Evolutionary conservation across 2,329 filamentous ascomycete genomes (phyloP).

Genomic region (Talaromyces sp.): DNA sequence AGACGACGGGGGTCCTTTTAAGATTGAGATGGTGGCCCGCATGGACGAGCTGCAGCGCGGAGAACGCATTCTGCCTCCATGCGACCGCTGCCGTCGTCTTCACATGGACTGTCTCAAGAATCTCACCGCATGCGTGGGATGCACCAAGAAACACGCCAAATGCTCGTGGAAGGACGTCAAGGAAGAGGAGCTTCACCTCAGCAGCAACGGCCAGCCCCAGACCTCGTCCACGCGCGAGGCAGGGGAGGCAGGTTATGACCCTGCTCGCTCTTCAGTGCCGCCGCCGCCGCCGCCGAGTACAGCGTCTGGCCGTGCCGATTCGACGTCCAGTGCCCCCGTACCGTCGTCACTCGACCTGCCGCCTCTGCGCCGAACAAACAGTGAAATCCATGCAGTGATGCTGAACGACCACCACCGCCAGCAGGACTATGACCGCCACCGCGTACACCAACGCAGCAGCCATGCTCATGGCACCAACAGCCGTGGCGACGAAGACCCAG

Average conservation of each 20-base stretch:
- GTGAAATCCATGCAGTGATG: conserved; percentile 27
- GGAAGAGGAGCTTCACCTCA: conserved; percentile 57
- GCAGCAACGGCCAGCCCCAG: background rate
- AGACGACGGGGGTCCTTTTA: conserved; percentile 56
- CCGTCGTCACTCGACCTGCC: conserved; percentile 12
- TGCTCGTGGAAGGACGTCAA: conserved; percentile 81
- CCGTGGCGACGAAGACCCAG: conserved; percentile 16
- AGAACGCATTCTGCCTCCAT: conserved; percentile 72
- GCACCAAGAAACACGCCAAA: conserved; percentile 85
- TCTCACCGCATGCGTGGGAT: conserved; percentile 77
- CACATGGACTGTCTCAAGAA: conserved; percentile 82
- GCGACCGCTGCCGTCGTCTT: conserved; percentile 74
- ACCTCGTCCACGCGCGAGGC: background rate
- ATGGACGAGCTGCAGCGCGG: conserved; percentile 73
- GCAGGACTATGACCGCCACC: conserved; percentile 13
- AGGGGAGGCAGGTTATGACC: background rate
- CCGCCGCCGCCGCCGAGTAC: background rate
- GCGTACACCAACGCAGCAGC: background rate
- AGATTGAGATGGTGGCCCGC: conserved; percentile 63
- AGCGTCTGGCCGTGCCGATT: conserved; percentile 7
- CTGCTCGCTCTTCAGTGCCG: background rate
- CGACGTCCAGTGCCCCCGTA: conserved; percentile 19
- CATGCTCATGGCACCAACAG: background rate
- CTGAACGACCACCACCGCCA: conserved; percentile 15
- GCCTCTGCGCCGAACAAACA: conserved; percentile 32